phyloP scores from a whole-genome alignment of 441 rosid species.

The Populus hybrid region DNA sequence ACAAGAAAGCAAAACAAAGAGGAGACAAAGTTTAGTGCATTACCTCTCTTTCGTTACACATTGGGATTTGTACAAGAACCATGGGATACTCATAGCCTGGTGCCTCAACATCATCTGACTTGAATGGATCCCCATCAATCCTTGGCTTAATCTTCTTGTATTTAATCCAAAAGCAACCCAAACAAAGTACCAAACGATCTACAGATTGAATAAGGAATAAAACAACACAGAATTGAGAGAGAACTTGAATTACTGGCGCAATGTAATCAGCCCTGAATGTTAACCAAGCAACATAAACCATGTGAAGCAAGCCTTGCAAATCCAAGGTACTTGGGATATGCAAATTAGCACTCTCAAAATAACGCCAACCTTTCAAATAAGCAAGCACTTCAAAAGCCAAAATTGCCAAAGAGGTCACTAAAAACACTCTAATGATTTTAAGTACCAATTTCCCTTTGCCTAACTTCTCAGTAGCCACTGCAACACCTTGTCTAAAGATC shows the following conservation, averaged over 20 bases:
- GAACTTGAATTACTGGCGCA: slow-evolving; percentile 61
- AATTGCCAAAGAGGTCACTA: slow-evolving; percentile 43
- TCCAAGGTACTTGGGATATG: slow-evolving; percentile 50
- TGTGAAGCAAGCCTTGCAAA: slow-evolving; percentile 52
- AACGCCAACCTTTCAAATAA: slow-evolving; percentile 77
- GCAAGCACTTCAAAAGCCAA: slow-evolving; percentile 73
- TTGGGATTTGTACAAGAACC: slow-evolving; percentile 98
- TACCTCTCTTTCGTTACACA: slow-evolving; percentile 97
- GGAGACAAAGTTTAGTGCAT: not conserved
- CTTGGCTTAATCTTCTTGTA: slow-evolving; percentile 71
- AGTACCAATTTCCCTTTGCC: slow-evolving; percentile 69
- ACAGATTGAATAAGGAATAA: slow-evolving; percentile 77
- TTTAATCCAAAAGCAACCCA: slow-evolving; percentile 93
- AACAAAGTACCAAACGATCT: slow-evolving; percentile 71
- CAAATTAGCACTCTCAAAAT: slow-evolving; percentile 47
- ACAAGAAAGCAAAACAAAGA: not conserved
- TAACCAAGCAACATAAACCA: slow-evolving; percentile 68
- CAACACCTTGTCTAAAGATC: slow-evolving; percentile 55
- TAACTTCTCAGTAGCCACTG: slow-evolving; percentile 55
- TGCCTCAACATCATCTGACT: slow-evolving; percentile 57
- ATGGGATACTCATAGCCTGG: slow-evolving; percentile 56
- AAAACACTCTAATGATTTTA: slow-evolving; percentile 50
- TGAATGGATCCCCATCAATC: slow-evolving; percentile 51
- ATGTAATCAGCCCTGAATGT: slow-evolving; percentile 60
- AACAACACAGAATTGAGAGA: slow-evolving; percentile 66